Evolutionary conservation across 108 stramenopile genomes (phyloP).

Genomic region (Pseudonitzschia delicatissima): DNA sequence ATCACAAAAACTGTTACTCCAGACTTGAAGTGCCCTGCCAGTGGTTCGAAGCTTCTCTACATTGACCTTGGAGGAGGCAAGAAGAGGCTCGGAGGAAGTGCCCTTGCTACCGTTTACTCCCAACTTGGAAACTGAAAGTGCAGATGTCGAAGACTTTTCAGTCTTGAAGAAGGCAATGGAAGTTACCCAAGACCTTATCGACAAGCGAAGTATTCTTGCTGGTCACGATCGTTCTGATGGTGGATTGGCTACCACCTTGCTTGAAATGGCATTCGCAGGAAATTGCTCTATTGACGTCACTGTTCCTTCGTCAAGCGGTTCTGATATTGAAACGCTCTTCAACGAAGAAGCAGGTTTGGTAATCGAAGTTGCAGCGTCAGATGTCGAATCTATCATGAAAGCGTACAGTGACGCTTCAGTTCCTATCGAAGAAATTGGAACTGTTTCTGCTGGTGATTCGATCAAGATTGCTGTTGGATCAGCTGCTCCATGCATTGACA

Average conservation of each 20-base stretch:
- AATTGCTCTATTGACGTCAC: conserved; percentile 91
- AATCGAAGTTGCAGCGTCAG: conserved; percentile 71
- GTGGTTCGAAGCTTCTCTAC: conserved; percentile 70
- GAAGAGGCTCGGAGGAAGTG: conserved; percentile 91
- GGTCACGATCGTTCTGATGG: conserved; percentile 98
- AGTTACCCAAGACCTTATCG: conserved; percentile 89
- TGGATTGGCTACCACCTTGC: conserved; percentile 81
- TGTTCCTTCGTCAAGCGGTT: conserved; percentile 61
- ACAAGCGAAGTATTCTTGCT: conserved; percentile 72
- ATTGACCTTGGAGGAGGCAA: conserved; percentile 88
- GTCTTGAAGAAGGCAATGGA: conserved; percentile 84
- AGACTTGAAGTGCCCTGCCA: conserved; percentile 86
- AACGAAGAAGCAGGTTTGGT: conserved; percentile 96
- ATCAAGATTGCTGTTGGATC: conserved; percentile 84
- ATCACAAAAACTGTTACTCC: conserved; percentile 94
- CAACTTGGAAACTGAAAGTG: conserved; percentile 92
- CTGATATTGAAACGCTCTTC: conserved; percentile 87
- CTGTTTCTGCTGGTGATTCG: conserved; percentile 67
- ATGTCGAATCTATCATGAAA: conserved; percentile 58
- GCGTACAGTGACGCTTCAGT: conserved; percentile 71
- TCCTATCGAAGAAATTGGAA: conserved; percentile 75
- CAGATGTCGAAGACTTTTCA: conserved; percentile 89
- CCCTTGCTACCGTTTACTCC: conserved; percentile 91
- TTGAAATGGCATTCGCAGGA: conserved; percentile 99
- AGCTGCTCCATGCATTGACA: conserved; percentile 64